phyloP scores from a whole-genome alignment of 345 rosid genomes.

The Stellera chamaejasme region DNA sequence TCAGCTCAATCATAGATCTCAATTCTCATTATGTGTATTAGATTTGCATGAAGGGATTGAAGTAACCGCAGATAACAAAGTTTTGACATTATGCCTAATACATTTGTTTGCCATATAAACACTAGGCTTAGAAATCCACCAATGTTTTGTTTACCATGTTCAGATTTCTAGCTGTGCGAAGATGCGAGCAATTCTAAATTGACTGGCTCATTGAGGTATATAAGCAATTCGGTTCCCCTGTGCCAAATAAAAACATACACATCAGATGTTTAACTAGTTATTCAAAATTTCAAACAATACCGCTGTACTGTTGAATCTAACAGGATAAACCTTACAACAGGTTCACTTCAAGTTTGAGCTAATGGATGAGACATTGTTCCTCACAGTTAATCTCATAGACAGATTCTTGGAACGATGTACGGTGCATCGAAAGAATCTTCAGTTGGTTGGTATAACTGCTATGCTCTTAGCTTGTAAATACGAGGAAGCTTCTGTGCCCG shows the following conservation, averaged over 20 bases:
- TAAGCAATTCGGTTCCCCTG: neutral
- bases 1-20: too few relatives aligned
- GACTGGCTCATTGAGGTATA: conserved; percentile 31
- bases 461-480: conserved; percentile 26
- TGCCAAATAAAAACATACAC: neutral
- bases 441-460: conserved; percentile 41
- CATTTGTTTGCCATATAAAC: too few relatives aligned
- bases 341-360: conserved; percentile 54
- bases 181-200: conserved; percentile 29
- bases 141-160: too few relatives aligned
- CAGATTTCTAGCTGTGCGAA: conserved; percentile 4
- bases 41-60: conserved; percentile 13
- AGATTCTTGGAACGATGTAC: conserved; percentile 35
- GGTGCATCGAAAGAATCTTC: conserved; percentile 42
- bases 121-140: too few relatives aligned
- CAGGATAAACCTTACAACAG: conserved; percentile 12
- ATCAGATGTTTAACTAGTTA: neutral
- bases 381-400: conserved; percentile 48
- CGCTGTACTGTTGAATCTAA: too few relatives aligned
- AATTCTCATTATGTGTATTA: neutral
- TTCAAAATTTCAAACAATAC: neutral
- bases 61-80: too few relatives aligned
- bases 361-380: conserved; percentile 47
- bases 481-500: conserved; percentile 47
- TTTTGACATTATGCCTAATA: too few relatives aligned